Evolutionary conservation across 1,284 basidiomycete genomes (phyloP), one percentile per base, ranked within the genome.

Genomic region (Tilletia walkeri): DNA sequence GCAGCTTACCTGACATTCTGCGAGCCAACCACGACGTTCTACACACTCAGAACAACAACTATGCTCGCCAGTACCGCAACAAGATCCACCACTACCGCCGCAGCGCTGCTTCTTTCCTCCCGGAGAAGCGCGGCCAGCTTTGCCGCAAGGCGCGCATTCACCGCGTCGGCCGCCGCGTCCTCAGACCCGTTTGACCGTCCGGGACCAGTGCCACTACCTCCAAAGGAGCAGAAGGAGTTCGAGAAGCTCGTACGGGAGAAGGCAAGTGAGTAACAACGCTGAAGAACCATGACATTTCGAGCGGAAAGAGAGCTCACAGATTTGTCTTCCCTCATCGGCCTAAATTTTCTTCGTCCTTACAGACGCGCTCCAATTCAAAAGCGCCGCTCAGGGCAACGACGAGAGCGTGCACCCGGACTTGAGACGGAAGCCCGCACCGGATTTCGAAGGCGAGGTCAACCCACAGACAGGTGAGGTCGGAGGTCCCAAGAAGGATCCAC

Each of bases 401-500:
- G 61, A 65, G 16, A 70, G 69, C 24, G 53, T 81, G 48, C 85
- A 86, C 70, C 84, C 84, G 0, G 84, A 86, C 66, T 80, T 82
- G 16, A 73, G 84, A n/a, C 67, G 71, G 16, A 79, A 79, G 66
- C 83, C 84, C 0, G 70, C 72, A 50, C 80, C 83, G 0, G 85
- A 87, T 65, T 88, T 88, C 68, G 85, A 87, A 68, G 88, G 88
- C 4, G 87, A 88, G 9, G 76, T 78, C 0, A 88, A 88, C 77
- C 88, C 88, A 2, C 77, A 77, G 20, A 88, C 88, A 41, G 88
- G 88, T 18, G 88, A 88, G 76, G 75, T 85, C 7, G 87, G 87
- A 0, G 88, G 88, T 0, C 88, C 88, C 1, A 88, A 88, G 80
- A 83, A 84, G 20, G 87, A 88, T 76, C 88, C 88, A 20, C 84